Conservation (phyloP, 2,329 filamentous ascomycete genomes). For the Penicillium sp. region DNA sequence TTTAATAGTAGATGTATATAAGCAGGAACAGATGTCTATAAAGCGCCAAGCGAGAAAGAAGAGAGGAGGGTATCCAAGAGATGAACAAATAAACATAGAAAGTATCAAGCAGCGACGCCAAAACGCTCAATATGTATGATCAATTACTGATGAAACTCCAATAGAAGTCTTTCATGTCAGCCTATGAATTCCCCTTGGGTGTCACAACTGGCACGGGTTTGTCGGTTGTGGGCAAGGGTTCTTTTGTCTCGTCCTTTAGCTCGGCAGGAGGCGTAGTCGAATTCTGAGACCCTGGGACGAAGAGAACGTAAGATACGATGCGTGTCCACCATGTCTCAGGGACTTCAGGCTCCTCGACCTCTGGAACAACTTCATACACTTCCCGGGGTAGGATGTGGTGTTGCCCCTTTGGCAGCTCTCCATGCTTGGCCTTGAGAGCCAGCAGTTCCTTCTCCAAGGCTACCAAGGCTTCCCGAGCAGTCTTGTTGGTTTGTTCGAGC, state of each 20-base stretch:
- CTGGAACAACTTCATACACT: conserved; percentile 41
- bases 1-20: not conserved
- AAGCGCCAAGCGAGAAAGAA: not conserved
- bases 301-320: conserved; percentile 40
- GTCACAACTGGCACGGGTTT: not conserved
- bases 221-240: not conserved
- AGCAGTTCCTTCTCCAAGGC: conserved; percentile 53
- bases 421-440: conserved; percentile 44
- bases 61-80: conserved; percentile 7
- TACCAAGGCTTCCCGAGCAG: conserved; percentile 45
- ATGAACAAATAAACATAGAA: not conserved
- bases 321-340: conserved; percentile 39
- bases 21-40: not conserved
- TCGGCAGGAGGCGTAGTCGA: conserved; percentile 10
- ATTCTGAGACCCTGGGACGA: conserved; percentile 24
- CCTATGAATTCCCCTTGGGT: not conserved
- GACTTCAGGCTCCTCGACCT: conserved; percentile 14
- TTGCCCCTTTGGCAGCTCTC: conserved; percentile 32
- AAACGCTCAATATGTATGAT: not conserved
- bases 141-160: not conserved
- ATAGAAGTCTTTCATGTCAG: not conserved
- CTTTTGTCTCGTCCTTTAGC: not conserved
- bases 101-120: not conserved
- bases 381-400: conserved; percentile 46
- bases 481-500: conserved; percentile 56